A percentile compares a stretch with the other conserved stretches of the same genome.
Evolutionary conservation across 2,329 filamentous ascomycete species (phyloP).

Genomic region (Diaporthe longicolla): DNA sequence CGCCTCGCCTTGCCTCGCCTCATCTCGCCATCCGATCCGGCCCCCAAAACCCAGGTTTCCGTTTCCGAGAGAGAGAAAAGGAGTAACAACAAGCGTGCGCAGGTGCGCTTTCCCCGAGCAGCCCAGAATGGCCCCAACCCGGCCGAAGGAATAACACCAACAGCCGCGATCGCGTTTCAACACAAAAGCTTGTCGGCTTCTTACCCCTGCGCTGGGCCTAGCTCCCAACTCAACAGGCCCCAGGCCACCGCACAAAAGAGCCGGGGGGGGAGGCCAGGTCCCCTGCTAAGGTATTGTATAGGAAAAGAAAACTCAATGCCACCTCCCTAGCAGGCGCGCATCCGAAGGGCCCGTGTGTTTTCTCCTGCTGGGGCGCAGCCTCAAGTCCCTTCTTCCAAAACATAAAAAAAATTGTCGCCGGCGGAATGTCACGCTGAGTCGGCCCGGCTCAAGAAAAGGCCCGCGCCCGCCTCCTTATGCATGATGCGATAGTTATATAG

Average conservation of each 20-base stretch:
- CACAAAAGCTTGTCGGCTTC: constrained; percentile 27
- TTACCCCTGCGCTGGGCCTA: constrained; percentile 19
- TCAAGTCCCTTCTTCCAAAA: too few relatives aligned
- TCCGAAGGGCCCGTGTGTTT: constrained; percentile 5
- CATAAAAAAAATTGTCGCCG: neutral
- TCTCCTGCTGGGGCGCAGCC: neutral
- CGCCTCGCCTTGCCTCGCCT: neutral
- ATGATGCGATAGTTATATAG: neutral
- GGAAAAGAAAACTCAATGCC: neutral
- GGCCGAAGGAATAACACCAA: constrained; percentile 3
- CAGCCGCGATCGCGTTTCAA: constrained; percentile 28
- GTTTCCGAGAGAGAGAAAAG: neutral
- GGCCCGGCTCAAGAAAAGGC: constrained; percentile 19
- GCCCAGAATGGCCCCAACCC: too few relatives aligned
- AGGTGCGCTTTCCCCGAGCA: too few relatives aligned
- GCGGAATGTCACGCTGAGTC: constrained; percentile 25
- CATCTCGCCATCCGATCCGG: neutral
- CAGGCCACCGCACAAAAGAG: too few relatives aligned
- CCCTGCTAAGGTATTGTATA: too few relatives aligned
- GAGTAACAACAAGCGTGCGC: too few relatives aligned
- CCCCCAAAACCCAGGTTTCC: neutral
- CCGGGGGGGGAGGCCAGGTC: neutral
- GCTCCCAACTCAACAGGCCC: neutral
- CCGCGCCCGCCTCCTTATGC: neutral
- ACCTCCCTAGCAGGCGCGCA: neutral